A percentile compares a stretch with the other conserved stretches of the same genome.
phyloP scores from a whole-genome alignment of 1,284 basidiomycete species.

The Boletus mariae region DNA sequence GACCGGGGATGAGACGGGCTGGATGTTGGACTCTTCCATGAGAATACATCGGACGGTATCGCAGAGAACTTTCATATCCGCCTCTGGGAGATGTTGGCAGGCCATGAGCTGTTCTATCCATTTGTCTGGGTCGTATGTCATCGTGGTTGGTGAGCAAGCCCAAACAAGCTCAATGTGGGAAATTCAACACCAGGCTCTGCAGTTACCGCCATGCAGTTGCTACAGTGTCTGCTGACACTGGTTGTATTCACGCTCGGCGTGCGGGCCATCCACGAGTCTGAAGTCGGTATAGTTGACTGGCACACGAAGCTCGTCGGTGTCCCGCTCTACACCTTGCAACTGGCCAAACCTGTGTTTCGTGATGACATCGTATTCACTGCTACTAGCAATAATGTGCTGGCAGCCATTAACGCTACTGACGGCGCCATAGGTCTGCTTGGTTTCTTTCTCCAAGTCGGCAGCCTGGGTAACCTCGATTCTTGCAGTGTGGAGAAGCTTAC shows the following conservation, averaged over 20 bases:
- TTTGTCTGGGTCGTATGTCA: conserved; percentile 55
- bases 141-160: conserved; percentile 6
- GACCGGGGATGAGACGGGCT: conserved; percentile 87
- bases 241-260: conserved; percentile 10
- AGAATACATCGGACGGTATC: conserved; percentile 80
- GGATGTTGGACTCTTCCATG: conserved; percentile 94
- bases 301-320: conserved; percentile 73
- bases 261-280: conserved; percentile 60
- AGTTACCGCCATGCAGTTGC: conserved; percentile 16
- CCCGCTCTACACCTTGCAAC: conserved; percentile 47
- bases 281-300: conserved; percentile 87
- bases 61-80: conserved; percentile 90
- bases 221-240: conserved; percentile 17
- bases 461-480: conserved; percentile 10
- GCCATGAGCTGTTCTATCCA: conserved; percentile 79
- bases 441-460: neutral
- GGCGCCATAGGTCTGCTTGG: conserved; percentile 61
- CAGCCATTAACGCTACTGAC: conserved; percentile 67
- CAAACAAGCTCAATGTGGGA: conserved; percentile 20
- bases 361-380: conserved; percentile 59
- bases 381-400: conserved; percentile 77
- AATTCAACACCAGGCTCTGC: neutral
- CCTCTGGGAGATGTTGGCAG: conserved; percentile 86
- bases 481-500: conserved; percentile 79
- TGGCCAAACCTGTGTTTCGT: conserved; percentile 58